Evolutionary conservation across 164 flowering plant genomes (phyloP), one percentile per base, ranked within the genome.

Genomic region (Warburgia ugandensis): DNA sequence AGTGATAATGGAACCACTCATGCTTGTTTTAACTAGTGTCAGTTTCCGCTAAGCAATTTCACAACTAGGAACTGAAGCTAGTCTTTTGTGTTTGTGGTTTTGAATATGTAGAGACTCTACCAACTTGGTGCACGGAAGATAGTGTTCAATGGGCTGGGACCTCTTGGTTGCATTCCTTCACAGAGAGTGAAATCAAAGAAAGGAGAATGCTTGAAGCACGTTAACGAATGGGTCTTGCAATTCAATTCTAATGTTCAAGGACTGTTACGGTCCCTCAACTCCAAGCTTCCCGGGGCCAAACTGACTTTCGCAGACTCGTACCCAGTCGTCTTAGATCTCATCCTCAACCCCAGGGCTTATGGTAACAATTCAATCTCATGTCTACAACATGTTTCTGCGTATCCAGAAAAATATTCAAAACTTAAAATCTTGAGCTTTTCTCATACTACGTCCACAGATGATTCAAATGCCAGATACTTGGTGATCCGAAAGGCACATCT

Each of bases 161-260:
- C 96, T 9, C 61, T 87, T 11, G 96, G 96, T 9, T 87, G 96
- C 79, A 79, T 82, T 36, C 96, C 96, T n/a, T 84, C 87, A 0
- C 96, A 87, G 40, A 71, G 90, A 49, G 81, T 69, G 52, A 81
- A 81, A 67, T 82, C 94, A 6, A 77, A 61, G 59, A 54, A 26
- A 29, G 79, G 90, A 1, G 65, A 50, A 45, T 87, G 96, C 74
- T 45, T 84, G 36, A 60, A 64, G 36, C 70, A 65, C 50, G 87
- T 82, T 1, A 87, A 87, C 53, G 36, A 61, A 40, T 76, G 80
- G 83, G 70, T 63, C 7, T 38, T 49, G 14, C 64, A 70, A 33
- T 88, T 80, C 83, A 84, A 88, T 61, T 48, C 76, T 46, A 55
- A 41, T 50, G 74, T 67, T 2, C 45, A 72, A 5, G 63, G 59